Conservation (phyloP, 768 basidiomycete genomes). For the Boletus reticulatus region DNA sequence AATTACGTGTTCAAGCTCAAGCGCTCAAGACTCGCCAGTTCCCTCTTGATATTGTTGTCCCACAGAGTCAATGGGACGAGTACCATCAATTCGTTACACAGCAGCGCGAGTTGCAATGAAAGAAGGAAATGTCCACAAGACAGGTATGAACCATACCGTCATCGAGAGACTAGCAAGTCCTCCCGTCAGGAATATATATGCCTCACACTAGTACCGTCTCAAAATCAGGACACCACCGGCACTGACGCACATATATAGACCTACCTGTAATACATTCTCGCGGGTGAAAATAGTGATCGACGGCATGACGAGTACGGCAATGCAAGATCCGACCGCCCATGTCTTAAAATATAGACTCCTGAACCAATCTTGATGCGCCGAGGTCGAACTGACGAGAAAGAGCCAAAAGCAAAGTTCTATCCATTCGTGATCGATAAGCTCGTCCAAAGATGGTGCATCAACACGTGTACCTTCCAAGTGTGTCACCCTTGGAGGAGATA, state of each 20-base stretch:
- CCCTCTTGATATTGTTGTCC: too few species aligned
- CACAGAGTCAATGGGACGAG: conserved; percentile 47
- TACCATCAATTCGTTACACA: too few species aligned
- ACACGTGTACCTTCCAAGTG: conserved; percentile 65
- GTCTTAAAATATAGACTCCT: conserved; percentile 67
- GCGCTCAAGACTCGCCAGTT: too few species aligned
- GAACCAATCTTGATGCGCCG: conserved; percentile 74
- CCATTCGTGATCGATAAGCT: neutral
- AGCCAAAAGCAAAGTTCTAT: conserved; percentile 87
- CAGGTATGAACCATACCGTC: conserved; percentile 72
- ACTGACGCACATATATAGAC: conserved; percentile 7
- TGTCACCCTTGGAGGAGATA: conserved; percentile 53
- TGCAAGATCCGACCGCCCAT: conserved; percentile 64
- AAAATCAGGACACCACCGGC: conserved; percentile 8
- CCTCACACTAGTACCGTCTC: conserved; percentile 55
- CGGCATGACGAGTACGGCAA: conserved; percentile 67
- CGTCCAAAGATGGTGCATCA: neutral
- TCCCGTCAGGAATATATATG: conserved; percentile 67
- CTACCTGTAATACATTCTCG: conserved; percentile 55
- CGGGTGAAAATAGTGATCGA: conserved; percentile 65
- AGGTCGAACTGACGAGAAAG: conserved; percentile 68
- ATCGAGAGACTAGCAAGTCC: conserved; percentile 65
- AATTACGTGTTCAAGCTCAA: too few species aligned
- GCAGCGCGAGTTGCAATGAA: conserved; percentile 57
- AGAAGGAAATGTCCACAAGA: conserved; percentile 68